Percentiles rank a stretch among this genome's conserved stretches.
Evolutionary conservation across 345 rosid species (phyloP).

Genomic region (Brassica rapa): DNA sequence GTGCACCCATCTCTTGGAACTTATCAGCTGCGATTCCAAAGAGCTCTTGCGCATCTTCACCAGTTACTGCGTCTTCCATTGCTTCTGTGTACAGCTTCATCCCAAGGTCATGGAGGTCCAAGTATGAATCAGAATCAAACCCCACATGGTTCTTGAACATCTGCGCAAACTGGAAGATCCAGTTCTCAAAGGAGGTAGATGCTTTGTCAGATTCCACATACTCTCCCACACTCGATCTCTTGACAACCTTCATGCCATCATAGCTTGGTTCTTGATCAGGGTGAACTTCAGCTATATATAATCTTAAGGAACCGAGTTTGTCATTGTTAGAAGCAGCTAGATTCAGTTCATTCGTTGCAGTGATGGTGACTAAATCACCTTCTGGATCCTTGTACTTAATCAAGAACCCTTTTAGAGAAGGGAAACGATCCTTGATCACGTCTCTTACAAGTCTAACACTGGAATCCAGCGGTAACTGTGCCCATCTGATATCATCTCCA

Average conservation of each 20-base stretch:
- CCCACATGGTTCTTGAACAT: slow-evolving; percentile 94
- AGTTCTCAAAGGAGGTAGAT: slow-evolving; percentile 60
- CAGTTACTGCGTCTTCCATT: slow-evolving; percentile 82
- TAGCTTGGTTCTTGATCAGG: slow-evolving; percentile 84
- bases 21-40: slow-evolving; percentile 79
- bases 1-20: slow-evolving; percentile 97
- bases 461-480: slow-evolving; percentile 73
- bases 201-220: slow-evolving; percentile 43
- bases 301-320: slow-evolving; percentile 64
- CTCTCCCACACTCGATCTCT: slow-evolving; percentile 41
- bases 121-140: slow-evolving; percentile 87
- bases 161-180: slow-evolving; percentile 90
- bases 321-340: slow-evolving; percentile 58
- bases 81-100: slow-evolving; percentile 93
- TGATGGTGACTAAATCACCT: slow-evolving; percentile 90
- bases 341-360: slow-evolving; percentile 77
- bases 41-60: slow-evolving; percentile 84
- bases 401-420: slow-evolving; percentile 69
- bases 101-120: slow-evolving; percentile 92
- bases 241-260: slow-evolving; percentile 44
- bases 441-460: slow-evolving; percentile 70
- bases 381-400: slow-evolving; percentile 85
- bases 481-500: slow-evolving; percentile 93
- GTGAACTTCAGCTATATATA: slow-evolving; percentile 72
- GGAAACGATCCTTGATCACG: slow-evolving; percentile 75